Conservation (phyloP, 139 green algal genomes). For the Tetradesmus obliquus region DNA sequence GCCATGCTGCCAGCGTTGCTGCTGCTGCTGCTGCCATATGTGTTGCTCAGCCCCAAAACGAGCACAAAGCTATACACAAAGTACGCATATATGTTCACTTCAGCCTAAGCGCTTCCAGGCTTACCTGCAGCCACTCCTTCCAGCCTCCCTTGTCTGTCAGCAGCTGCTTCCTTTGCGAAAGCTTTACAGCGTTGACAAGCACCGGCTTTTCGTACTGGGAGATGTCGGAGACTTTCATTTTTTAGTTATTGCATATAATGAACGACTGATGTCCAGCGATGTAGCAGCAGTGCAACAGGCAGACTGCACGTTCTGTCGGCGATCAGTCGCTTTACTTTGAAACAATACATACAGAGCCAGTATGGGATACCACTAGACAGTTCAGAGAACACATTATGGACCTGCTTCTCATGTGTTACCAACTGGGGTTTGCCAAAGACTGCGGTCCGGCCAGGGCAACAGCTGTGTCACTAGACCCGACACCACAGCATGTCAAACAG, state of each 20-base stretch:
- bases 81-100: neutral
- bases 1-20: neutral
- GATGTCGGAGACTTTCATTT: conserved; percentile 6
- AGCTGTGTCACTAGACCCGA: too few species aligned
- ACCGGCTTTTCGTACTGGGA: neutral
- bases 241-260: neutral
- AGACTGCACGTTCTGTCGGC: neutral
- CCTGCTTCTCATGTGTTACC: neutral
- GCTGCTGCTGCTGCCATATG: neutral
- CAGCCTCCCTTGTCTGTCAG: neutral
- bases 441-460: neutral
- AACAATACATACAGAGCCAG: neutral
- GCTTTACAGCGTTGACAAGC: conserved; percentile 23
- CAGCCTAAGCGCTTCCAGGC: neutral
- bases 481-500: too few species aligned
- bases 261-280: neutral
- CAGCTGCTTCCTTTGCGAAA: conserved; percentile 33
- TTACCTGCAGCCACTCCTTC: conserved; percentile 26
- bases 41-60: neutral
- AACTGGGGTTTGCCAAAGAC: neutral
- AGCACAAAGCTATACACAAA: neutral
- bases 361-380: neutral
- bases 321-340: neutral
- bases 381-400: neutral
- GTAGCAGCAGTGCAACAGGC: neutral